Conservation (phyloP, 1,284 basidiomycete species). For the Malassezia equina region DNA sequence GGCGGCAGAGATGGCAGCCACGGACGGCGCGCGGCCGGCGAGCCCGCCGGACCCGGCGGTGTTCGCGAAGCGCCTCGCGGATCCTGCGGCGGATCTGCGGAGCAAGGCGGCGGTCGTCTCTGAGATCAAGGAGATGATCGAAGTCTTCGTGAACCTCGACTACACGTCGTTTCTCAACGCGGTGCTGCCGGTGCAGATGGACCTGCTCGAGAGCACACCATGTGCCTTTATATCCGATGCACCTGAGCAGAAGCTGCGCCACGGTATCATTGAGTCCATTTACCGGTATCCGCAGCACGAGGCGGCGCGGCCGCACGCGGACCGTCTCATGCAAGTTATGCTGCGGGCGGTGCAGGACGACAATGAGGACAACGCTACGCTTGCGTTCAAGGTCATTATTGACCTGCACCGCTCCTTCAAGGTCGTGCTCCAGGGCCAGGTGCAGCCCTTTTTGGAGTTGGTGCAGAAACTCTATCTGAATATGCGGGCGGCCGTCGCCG, state of each 20-base stretch:
- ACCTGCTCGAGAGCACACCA: constrained; percentile 67
- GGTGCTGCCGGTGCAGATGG: constrained; percentile 65
- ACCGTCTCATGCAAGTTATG: constrained; percentile 62
- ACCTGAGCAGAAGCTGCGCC: constrained; percentile 62
- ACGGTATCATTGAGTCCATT: constrained; percentile 52
- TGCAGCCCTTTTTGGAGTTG: constrained; percentile 69
- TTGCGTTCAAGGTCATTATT: constrained; percentile 82
- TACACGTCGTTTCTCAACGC: constrained; percentile 57
- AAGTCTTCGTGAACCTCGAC: constrained; percentile 52
- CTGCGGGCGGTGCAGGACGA: constrained; percentile 74
- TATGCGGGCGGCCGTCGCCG: constrained; percentile 64
- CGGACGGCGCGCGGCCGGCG: constrained; percentile 11
- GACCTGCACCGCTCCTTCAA: constrained; percentile 56
- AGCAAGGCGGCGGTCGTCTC: constrained; percentile 27
- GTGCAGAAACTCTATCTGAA: constrained; percentile 66
- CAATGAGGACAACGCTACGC: constrained; percentile 89
- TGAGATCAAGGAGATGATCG: constrained; percentile 40
- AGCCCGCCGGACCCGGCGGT: constrained; percentile 13
- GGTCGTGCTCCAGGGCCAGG: constrained; percentile 60
- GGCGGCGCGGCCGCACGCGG: constrained; percentile 61
- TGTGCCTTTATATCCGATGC: constrained; percentile 67
- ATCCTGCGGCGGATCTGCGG: constrained; percentile 22
- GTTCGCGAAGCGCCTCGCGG: constrained; percentile 12
- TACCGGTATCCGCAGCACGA: constrained; percentile 80
- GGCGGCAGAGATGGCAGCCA: constrained; percentile 1